Conservation (phyloP, 805 yeast genomes). For the Kazachstania taianensis region DNA sequence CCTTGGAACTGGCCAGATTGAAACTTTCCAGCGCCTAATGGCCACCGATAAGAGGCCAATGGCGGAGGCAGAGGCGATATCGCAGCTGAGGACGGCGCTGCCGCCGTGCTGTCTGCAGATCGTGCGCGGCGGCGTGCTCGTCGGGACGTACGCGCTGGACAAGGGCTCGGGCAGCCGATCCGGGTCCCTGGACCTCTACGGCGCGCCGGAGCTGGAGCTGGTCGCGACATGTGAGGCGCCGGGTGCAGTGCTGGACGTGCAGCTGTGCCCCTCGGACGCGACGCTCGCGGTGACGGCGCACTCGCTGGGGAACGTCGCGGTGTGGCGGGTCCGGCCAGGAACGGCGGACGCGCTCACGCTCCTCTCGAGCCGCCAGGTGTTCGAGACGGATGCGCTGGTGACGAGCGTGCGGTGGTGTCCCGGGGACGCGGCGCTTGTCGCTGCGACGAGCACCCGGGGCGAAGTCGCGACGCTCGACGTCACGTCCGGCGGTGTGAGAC, state of each 20-base stretch:
- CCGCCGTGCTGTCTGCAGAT: constrained; percentile 82
- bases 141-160: constrained; percentile 78
- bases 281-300: constrained; percentile 52
- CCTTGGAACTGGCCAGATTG: no score
- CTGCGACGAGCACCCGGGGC: constrained; percentile 65
- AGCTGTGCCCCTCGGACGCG: constrained; percentile 48
- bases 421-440: constrained; percentile 27
- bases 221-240: no score
- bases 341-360: constrained; percentile 9
- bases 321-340: constrained; percentile 42
- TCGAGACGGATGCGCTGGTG: constrained; percentile 41
- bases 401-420: constrained; percentile 59
- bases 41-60: no score
- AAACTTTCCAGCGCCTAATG: no score
- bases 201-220: no score
- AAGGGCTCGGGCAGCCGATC: constrained; percentile 45
- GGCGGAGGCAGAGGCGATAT: constrained; percentile 13
- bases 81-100: constrained; percentile 34
- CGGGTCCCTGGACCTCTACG: constrained; percentile 48
- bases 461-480: constrained; percentile 32
- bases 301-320: constrained; percentile 62
- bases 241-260: constrained; percentile 71
- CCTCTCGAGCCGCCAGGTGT: constrained; percentile 34
- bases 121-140: constrained; percentile 39
- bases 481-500: constrained; percentile 1